Evolutionary conservation across 345 rosid genomes (phyloP), one percentile per base, ranked within the genome.

Genomic region (Excoecaria agallocha): DNA sequence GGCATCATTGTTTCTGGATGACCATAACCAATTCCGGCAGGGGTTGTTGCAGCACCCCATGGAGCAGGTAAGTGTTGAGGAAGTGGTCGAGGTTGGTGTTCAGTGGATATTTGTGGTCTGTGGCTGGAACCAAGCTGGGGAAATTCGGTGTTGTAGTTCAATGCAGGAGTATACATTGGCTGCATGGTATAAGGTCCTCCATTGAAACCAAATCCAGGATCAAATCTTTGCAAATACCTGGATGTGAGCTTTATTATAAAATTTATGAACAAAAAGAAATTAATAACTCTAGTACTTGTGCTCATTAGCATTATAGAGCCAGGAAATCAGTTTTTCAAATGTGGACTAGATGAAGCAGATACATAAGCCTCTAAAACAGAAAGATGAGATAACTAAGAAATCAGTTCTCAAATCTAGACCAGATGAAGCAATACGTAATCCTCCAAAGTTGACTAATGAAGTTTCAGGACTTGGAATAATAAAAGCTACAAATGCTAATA

Each of bases 61-160:
- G 82, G 79, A 67, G 80, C 87, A 56, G 87, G 87, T 62, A 88
- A 62, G 67, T 89, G 96, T 64, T 87, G 93, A 71, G 89, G 87
- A 35, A 82, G 82, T 0, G 83, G 83, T 12, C 59, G 83, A 78
- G 87, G 81, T 77, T 85, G 93, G 77, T 84, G 89, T 61, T 91
- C 96, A 25, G 85, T 22, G 46, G 93, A 80, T 61, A 87, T 82
- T 80, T 89, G 96, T 55, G 92, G 89, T 66, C 85, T 66, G 75
- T 82, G 89, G 70, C 70, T 58, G 70, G 92, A 72, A 41, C 89
- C 88, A 84, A 91, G 96, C 73, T 91, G 96, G 1, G 96, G 93
- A 81, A 89, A 91, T 79, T 91, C 96, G 69, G 93, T 89, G 82
- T 88, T 91, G 84, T 91, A 91, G 71, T 89, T 91, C 80, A 89